Base-by-base conservation (phyloP, 2,329 filamentous ascomycete genomes). In the Talaromyces sp. region DNA sequence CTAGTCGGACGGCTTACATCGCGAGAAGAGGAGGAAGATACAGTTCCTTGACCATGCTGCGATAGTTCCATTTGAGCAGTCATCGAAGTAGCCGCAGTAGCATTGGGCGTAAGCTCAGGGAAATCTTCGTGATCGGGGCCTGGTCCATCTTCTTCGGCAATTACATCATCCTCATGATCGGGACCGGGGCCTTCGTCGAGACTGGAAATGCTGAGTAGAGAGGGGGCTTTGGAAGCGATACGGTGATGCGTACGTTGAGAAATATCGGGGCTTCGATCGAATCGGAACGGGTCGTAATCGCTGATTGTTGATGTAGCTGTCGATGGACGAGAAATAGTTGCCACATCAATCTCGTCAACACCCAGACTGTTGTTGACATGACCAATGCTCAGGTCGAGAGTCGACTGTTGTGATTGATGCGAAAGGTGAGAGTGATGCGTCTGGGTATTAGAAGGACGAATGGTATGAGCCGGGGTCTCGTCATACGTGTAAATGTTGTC, bases 181-280 rank as follows among this genome's bases (percentile, higher is more conserved):
- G 81, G 74, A 65, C 79, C 59, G 70, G 84, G 70, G 73, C 81
- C 61, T 73, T 81, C 57, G 73, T 81, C 57, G 0, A 84, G 79
- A 0, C 52, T 48, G 22, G 57, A 56, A 45, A 39, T 56, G 19
- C 53, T 56, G 31, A 51, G 19, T 25, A 81, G 75, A 0, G 74
- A 81, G 1, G 83, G 82, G 58, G 67, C 67, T 74, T 80, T 56
- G 72, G 82, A 63, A 80, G 9, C 77, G 80, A 63, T 46, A 73
- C 51, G 57, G 76, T 33, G 78, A n/a, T 45, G 58, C n/a, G 41
- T 39, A 8, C 48, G 50, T 19, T 60, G 60, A 25, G 57, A 50
- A 15, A 60, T 57, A 9, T 55, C 43, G 25, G 58, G 53, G 8
- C 61, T 66, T 15, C 71, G 67, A 53, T 77, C 75, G 43, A 77